Evolutionary conservation across 2,329 filamentous ascomycete species (phyloP), one percentile per base, ranked within the genome.

Genomic region (Periglandula ipomoeae): DNA sequence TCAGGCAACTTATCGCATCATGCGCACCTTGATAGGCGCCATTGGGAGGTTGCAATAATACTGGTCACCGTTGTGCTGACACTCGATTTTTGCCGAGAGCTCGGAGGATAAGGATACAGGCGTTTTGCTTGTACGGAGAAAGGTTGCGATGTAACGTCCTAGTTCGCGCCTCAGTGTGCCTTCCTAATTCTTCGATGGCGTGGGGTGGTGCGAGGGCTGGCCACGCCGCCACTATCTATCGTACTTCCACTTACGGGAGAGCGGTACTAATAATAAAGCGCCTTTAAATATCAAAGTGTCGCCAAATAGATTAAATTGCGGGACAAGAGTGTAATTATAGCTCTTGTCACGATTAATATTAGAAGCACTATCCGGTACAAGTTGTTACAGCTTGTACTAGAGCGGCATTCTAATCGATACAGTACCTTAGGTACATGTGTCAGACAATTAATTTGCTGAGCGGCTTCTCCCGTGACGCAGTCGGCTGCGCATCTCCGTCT

Each of bases 81-180:
- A 38, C 22, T 38, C 19, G 19, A 24, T 24, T 20, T 27, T 27
- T 22, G 40, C 23, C 32, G 22, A 38, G 23, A 26, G 32, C 40
- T 39, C 30, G 23, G 23, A 38, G 23, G 41, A 48, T 48, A 48
- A 30, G 23, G 17, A 27, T 6, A 30, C 13, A 9, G n/a, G 22
- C 4, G 22, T 23, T 5, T 40, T 32, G 24, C 24, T 20, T 22
- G 19, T 11, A 19, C 26, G 19, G 38, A 41, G 32, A 5, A 30
- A n/a, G 30, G 32, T 26, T 44, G 47, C 47, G 47, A 44, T 44
- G 47, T 37, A 27, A 48, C 40, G 19, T 44, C 24, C 40, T 20
- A 43, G 30, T 32, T 20, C 19, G 17, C 15, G 35, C 26, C 5
- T 27, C 35, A 20, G 23, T 39, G 34, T 46, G 35, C 34, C 34